These are phyloP conservation scores for Paecilomyces formosus DNA, from an alignment of 2,329 filamentous ascomycete genomes.

Conservation along the genomic window DNA sequence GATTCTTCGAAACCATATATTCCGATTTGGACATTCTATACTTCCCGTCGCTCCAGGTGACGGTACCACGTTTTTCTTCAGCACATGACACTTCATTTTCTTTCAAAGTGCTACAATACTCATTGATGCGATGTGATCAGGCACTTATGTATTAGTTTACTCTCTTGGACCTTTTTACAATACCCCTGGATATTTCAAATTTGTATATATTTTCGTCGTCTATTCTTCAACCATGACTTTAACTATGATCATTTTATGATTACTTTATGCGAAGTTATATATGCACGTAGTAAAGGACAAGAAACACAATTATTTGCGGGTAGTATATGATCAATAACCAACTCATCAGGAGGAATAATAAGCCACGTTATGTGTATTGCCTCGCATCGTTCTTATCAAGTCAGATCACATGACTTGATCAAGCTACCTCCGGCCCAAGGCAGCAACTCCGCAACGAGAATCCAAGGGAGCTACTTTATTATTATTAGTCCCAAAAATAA, in stretches of 20 bases:
- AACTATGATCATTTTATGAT: no score
- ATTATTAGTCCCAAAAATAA: no score
- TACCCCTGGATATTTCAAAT: slow-evolving; percentile 3
- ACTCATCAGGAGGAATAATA: no score
- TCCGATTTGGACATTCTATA: not conserved
- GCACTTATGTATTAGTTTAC: not conserved
- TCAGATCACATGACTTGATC: not conserved
- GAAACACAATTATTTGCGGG: not conserved
- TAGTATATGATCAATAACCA: not conserved
- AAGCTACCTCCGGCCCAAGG: not conserved
- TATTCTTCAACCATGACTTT: not conserved
- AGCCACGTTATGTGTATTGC: not conserved
- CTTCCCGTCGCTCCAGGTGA: not conserved
- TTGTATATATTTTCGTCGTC: slow-evolving; percentile 1
- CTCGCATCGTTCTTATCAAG: not conserved
- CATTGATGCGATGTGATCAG: not conserved
- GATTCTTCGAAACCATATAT: not conserved
- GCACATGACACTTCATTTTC: not conserved
- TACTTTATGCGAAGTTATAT: not conserved
- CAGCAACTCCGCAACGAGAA: no score
- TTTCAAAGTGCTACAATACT: not conserved
- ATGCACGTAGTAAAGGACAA: not conserved
- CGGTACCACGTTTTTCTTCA: not conserved
- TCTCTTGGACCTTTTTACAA: slow-evolving; percentile 6
- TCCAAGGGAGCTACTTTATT: no score